phyloP scores from a whole-genome alignment of 345 rosid genomes.

The Acer negundo region DNA sequence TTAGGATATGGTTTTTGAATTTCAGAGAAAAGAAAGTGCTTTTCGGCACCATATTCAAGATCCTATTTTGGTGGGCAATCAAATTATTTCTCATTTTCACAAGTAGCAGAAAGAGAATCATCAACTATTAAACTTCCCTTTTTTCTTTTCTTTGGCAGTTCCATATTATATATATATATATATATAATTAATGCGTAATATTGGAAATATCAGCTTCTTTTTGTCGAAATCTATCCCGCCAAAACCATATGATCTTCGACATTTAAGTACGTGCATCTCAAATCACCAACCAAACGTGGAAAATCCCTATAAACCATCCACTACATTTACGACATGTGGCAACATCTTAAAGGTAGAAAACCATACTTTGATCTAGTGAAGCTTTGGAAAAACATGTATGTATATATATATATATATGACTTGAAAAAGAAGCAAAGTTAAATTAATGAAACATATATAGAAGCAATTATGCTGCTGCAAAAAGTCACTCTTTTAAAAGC shows the following conservation, averaged over 20 bases:
- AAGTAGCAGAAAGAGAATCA: background rate
- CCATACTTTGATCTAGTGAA: background rate
- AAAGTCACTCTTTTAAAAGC: constrained; percentile 31
- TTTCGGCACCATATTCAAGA: background rate
- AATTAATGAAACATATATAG: background rate
- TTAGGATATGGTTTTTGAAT: constrained; percentile 7
- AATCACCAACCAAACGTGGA: background rate
- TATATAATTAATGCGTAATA: background rate
- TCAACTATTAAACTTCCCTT: background rate
- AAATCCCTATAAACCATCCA: background rate
- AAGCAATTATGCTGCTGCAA: background rate
- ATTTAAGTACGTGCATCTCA: background rate
- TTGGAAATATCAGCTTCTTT: background rate
- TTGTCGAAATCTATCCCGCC: constrained; percentile 14
- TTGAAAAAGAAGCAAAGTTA: constrained; percentile 21
- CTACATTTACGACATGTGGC: background rate
- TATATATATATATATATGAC: constrained; percentile 12
- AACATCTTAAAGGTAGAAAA: background rate
- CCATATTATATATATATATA: too few relatives aligned
- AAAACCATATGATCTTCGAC: background rate
- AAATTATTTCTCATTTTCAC: constrained; percentile 1
- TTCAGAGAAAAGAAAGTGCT: constrained; percentile 4
- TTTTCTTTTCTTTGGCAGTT: background rate
- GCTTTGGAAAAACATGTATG: background rate
- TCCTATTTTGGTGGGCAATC: constrained; percentile 3